Evolutionary conservation across 495 filamentous ascomycete species (phyloP).

Genomic region (Trichoderma erinaceum): DNA sequence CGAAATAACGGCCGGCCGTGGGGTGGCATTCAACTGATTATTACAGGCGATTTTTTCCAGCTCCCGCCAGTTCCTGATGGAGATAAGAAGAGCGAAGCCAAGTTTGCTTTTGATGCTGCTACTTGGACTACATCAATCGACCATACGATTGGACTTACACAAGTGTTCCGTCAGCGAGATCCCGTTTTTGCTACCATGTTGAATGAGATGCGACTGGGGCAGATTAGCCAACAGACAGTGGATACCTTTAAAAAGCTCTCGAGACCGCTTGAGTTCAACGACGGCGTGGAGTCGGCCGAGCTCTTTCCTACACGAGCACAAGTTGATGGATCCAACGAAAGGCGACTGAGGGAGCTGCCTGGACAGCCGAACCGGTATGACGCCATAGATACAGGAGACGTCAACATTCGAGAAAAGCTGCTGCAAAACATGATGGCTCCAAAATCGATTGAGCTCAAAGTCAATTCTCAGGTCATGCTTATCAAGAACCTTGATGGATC

Average conservation of each 20-base stretch:
- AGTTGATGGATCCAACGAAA: conserved; percentile 78
- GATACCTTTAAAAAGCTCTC: conserved; percentile 63
- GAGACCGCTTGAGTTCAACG: conserved; percentile 62
- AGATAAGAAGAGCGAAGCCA: conserved; percentile 56
- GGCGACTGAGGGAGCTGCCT: conserved; percentile 62
- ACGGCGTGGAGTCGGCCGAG: conserved; percentile 83
- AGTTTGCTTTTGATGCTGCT: conserved; percentile 86
- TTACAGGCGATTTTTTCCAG: conserved; percentile 98
- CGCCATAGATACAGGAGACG: conserved; percentile 73
- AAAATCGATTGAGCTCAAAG: conserved; percentile 67
- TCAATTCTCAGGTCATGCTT: conserved; percentile 95
- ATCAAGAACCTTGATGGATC: conserved; percentile 97
- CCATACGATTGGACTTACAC: conserved; percentile 91
- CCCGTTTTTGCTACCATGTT: conserved; percentile 89
- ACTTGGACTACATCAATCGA: conserved; percentile 90
- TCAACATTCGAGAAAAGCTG: conserved; percentile 62
- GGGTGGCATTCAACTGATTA: conserved; percentile 91
- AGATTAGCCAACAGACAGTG: conserved; percentile 62
- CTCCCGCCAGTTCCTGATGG: conserved; percentile 84
- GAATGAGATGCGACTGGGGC: conserved; percentile 93
- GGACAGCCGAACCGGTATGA: conserved; percentile 64
- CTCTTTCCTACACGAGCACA: conserved; percentile 89
- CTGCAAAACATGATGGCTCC: conserved; percentile 92
- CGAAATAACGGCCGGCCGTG: conserved; percentile 88
- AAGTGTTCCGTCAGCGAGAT: conserved; percentile 94